Conservation (phyloP, 164 flowering plant genomes). For the Vitis riparia region DNA sequence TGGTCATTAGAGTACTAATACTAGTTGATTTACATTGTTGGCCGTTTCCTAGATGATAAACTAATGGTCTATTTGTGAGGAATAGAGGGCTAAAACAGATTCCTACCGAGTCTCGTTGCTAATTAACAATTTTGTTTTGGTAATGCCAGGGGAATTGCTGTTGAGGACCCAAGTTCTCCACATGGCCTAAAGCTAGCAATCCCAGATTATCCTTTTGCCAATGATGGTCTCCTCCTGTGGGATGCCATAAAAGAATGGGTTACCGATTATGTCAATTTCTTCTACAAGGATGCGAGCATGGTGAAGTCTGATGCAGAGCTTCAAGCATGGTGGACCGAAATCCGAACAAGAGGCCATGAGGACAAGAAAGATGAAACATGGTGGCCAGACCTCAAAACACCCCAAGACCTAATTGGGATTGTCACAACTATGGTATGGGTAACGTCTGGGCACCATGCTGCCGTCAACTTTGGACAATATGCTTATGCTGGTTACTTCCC, state of each 20-base stretch:
- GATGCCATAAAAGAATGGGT: constrained; percentile 65
- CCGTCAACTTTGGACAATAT: constrained; percentile 82
- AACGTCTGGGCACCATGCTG: constrained; percentile 71
- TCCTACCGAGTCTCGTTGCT: not conserved
- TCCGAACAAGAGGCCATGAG: constrained; percentile 60
- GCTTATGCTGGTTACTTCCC: constrained; percentile 70
- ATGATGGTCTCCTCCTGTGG: constrained; percentile 75
- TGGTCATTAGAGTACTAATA: too few species aligned
- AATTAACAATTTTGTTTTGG: not conserved
- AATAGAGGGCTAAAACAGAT: too few species aligned
- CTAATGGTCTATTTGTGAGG: too few species aligned
- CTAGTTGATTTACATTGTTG: too few species aligned
- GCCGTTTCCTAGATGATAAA: too few species aligned
- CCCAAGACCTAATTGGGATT: constrained; percentile 40
- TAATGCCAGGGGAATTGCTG: constrained; percentile 67
- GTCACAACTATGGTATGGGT: constrained; percentile 73
- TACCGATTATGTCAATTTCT: constrained; percentile 56
- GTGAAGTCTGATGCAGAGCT: constrained; percentile 61
- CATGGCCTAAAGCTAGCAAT: constrained; percentile 68
- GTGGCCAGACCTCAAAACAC: constrained; percentile 75
- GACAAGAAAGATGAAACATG: constrained; percentile 81
- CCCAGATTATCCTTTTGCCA: constrained; percentile 77
- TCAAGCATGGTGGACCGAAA: constrained; percentile 80
- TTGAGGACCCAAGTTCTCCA: constrained; percentile 61
- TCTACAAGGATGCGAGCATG: constrained; percentile 34